Evolutionary conservation across 768 basidiomycete genomes (phyloP), one percentile per base, ranked within the genome.

Genomic region (Tubosaeta sp.): DNA sequence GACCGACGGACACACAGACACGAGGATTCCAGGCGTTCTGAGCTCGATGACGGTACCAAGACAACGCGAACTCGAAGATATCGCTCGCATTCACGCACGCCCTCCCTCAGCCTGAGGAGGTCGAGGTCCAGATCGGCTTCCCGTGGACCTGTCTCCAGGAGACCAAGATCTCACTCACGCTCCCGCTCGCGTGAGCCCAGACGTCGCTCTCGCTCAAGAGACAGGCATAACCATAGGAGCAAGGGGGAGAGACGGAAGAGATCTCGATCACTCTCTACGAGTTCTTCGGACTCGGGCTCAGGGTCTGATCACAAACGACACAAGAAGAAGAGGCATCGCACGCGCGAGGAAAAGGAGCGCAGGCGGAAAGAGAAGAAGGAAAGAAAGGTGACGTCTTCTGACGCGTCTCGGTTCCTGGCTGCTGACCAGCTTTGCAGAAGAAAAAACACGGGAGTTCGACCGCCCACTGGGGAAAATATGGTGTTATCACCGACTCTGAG

Each of bases 391-490:
- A 75, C 67, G 11, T 51, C 27, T 43, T 37, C 47, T 48, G 22
- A 22, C 22, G 22, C 32, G 13, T 25, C 53, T 31, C 19, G 41
- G 11, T 25, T 48, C 16, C 48, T 34, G 9, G 32, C 38, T 4
- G 32, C 43, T 51, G 54, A 50, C 56, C 29, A 11, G 25, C 45
- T 45, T 57, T 81, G 73, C 74, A 85, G 72, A 84, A 84, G 68
- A 81, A 82, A 58, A 76, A 75, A 10, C 74, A 72, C 17, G 79
- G 57, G 31, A 68, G 80, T 10, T 74, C 82, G 26, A 60, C 53
- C 46, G 69, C 67, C 16, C 85, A 91, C 58, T 97, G 92, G 92
- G 94, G 94, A 14, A 92, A 90, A 69, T 86, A 88, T 68, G 94
- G 94, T 3, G 79, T 90, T 50, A 92, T 97, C 51, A 79, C 79